Conservation (phyloP, 257 asterid genomes). For the Capsicum rhomboideum region DNA sequence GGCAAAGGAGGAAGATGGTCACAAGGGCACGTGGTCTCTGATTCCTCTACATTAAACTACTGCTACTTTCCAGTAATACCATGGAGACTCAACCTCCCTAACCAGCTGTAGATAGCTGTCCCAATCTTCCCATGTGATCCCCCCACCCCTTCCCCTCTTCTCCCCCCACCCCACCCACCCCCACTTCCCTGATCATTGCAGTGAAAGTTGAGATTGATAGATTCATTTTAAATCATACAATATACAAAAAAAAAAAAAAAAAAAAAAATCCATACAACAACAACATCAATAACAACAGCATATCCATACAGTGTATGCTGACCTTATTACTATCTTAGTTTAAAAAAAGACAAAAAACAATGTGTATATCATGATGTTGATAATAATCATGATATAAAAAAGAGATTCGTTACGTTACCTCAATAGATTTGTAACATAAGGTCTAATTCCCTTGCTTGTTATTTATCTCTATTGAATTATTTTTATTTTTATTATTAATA, state of each 20-base stretch:
- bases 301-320: too few relatives aligned
- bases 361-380: not conserved
- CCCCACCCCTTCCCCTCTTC: not conserved
- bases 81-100: constrained; percentile 59
- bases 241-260: not conserved
- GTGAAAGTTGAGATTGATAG: not conserved
- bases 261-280: too few relatives aligned
- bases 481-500: too few relatives aligned
- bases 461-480: too few relatives aligned
- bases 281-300: too few relatives aligned
- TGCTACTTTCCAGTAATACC: constrained; percentile 52
- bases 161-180: not conserved
- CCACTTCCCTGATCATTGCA: not conserved
- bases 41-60: constrained; percentile 49
- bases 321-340: too few relatives aligned
- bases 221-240: not conserved
- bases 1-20: not conserved
- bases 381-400: not conserved
- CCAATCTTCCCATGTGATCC: constrained; percentile 83
- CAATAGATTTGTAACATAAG: too few relatives aligned
- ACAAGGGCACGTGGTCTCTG: constrained; percentile 87
- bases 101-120: constrained; percentile 88
- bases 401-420: too few relatives aligned
- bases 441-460: too few relatives aligned
- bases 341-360: not conserved